Conservation (phyloP, 768 basidiomycete genomes). For the Dioszegia hungarica region DNA sequence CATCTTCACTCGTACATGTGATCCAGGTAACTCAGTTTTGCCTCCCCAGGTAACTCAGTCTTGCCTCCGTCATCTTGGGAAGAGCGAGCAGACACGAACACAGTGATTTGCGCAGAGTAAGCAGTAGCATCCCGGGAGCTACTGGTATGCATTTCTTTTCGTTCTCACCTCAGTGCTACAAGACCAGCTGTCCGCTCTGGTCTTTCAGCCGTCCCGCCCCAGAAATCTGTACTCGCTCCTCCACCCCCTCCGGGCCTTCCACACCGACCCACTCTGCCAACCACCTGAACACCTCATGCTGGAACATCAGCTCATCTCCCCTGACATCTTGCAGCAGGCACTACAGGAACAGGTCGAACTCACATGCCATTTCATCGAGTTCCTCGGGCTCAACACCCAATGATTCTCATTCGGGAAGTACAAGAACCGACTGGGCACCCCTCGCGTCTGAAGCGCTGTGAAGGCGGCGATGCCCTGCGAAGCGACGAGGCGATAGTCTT, state of each 20-base stretch:
- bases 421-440: conserved; percentile 34
- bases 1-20: no score
- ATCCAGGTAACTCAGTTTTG: no score
- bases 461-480: conserved; percentile 68
- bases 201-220: no score
- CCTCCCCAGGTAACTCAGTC: no score
- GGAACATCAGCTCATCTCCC: background rate
- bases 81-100: no score
- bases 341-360: no score
- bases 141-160: no score
- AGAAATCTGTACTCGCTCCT: background rate
- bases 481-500: conserved; percentile 81
- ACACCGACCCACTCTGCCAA: conserved; percentile 56
- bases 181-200: background rate
- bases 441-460: conserved; percentile 28
- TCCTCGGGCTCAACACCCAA: conserved; percentile 63
- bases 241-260: background rate
- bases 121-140: no score
- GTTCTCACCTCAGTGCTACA: background rate
- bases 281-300: conserved; percentile 85
- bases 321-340: no score
- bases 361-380: conserved; percentile 63
- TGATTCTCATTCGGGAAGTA: conserved; percentile 45
- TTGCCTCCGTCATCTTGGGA: no score
- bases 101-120: no score